Conservation (phyloP, 176 grass and related monocot species). For the Puccinellia tenuiflora region DNA sequence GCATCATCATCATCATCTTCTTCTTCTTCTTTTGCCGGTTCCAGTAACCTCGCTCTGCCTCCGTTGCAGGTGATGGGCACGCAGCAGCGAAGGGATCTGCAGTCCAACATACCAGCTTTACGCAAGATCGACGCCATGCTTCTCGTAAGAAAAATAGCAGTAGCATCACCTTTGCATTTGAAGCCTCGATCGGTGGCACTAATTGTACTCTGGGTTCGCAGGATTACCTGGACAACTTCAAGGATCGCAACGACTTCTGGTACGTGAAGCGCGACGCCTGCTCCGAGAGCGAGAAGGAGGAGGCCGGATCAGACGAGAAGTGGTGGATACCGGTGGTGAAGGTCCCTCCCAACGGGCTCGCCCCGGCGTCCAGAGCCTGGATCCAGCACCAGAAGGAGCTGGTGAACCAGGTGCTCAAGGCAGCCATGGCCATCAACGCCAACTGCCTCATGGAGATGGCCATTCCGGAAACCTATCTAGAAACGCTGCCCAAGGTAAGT, state of each 20-base stretch:
- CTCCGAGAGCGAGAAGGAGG: constrained; percentile 45
- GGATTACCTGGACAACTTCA: constrained; percentile 91
- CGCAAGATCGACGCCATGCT: constrained; percentile 86
- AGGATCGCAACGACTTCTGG: constrained; percentile 78
- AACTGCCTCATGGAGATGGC: constrained; percentile 94
- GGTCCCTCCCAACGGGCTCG: constrained; percentile 59
- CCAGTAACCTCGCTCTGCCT: background rate
- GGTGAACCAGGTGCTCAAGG: constrained; percentile 93
- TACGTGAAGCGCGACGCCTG: constrained; percentile 73
- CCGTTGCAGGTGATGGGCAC: constrained; percentile 67
- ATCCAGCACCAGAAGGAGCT: constrained; percentile 72
- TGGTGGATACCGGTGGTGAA: constrained; percentile 92
- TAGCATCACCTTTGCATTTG: background rate
- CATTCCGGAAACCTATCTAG: constrained; percentile 79
- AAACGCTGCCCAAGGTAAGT: constrained; percentile 72
- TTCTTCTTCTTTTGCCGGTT: background rate
- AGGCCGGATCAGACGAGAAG: constrained; percentile 60
- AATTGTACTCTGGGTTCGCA: background rate
- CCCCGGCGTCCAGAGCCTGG: constrained; percentile 51
- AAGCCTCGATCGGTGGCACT: background rate
- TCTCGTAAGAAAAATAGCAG: constrained; percentile 27
- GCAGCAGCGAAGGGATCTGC: constrained; percentile 83
- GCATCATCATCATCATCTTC: background rate
- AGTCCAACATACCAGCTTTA: constrained; percentile 62
- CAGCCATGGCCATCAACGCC: constrained; percentile 97